Base-by-base conservation (phyloP, 169 alveolate species). In the Plasmodium gonderi region DNA sequence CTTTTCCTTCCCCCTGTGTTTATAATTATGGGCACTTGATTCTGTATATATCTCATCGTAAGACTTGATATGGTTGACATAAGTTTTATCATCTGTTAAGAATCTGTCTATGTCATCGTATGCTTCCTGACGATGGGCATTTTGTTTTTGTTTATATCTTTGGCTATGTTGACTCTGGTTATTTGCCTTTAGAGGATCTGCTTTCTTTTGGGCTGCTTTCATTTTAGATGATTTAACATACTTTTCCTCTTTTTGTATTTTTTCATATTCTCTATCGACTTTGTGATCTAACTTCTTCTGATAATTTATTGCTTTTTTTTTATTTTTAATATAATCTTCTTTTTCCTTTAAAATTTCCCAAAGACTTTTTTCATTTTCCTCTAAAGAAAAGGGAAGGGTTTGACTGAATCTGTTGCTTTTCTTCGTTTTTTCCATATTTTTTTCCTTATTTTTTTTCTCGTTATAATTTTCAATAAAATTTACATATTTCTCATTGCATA, bases 261-360 rank as follows among this genome's bases (percentile, higher is more conserved):
- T 87, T 31, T 87, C 89, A 75, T 75, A 74, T 42, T 87, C 93
- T 33, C 79, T 87, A 38, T 17, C 33, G 26, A 54, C 40, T 75
- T 87, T 87, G 0, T 87, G 38, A 40, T 87, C 79, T 12, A 87
- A 64, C 1, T 87, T 82, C 67, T 75, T 85, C 33, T 85, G 85
- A 75, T 74, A 85, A n/a, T 51, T 33, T 44, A 67, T 85, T 31
- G 45, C 1, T 60, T 85, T 85, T 60, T 75, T 85, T 40, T 85
- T 85, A n/a, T 74, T 51, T 67, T 67, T 85, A 31, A 76, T 5
- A 36, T 75, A 26, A n/a, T 85, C 92, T 45, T 85, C 92, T 65
- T 85, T 85, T 65, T 85, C 92, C 42, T 85, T 85, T 42, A 85
- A 54, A 36, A 85, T 85, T 74, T 85, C 80, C 92, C 92, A 85